These are phyloP conservation scores for Neurospora sp. DNA, from an alignment of 2,329 filamentous ascomycete species.

Conservation along the genomic window DNA sequence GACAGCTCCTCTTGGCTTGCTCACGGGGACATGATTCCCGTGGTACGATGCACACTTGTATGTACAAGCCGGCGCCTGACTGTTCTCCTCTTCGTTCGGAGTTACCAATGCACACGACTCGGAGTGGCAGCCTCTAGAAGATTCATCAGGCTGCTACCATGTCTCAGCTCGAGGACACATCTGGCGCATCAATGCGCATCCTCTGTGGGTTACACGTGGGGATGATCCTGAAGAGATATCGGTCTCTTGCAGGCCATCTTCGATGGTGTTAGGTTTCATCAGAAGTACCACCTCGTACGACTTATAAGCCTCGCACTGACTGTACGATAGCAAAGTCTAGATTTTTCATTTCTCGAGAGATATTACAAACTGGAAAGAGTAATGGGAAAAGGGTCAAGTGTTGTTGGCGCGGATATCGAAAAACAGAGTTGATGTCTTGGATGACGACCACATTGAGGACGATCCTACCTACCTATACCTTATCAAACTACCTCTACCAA, in stretches of 20 bases:
- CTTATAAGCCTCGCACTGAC: not conserved
- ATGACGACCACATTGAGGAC: not conserved
- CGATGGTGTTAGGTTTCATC: not conserved
- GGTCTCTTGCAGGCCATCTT: conserved; percentile 7
- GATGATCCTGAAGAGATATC: conserved; percentile 14
- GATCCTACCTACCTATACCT: not conserved
- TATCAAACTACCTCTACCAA: not conserved
- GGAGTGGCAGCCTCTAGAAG: not conserved
- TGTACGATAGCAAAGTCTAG: not conserved
- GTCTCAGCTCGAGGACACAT: conserved; percentile 2
- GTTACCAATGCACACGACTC: not conserved
- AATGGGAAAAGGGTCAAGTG: not conserved
- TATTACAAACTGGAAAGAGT: not conserved
- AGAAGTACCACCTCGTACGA: not conserved
- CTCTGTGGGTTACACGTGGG: conserved; percentile 14
- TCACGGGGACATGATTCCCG: not conserved
- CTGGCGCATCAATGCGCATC: not conserved
- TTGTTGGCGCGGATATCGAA: not conserved
- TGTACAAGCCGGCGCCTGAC: not conserved
- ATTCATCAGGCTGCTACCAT: not conserved
- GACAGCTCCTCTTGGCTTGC: not conserved
- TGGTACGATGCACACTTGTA: not conserved
- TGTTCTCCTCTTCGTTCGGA: not conserved
- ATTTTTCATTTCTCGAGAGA: not conserved
- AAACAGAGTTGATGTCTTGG: not conserved